These are phyloP conservation scores for Hyaloperonospora brassicae DNA, from an alignment of 352 stramenopile genomes.

Conservation along the genomic window DNA sequence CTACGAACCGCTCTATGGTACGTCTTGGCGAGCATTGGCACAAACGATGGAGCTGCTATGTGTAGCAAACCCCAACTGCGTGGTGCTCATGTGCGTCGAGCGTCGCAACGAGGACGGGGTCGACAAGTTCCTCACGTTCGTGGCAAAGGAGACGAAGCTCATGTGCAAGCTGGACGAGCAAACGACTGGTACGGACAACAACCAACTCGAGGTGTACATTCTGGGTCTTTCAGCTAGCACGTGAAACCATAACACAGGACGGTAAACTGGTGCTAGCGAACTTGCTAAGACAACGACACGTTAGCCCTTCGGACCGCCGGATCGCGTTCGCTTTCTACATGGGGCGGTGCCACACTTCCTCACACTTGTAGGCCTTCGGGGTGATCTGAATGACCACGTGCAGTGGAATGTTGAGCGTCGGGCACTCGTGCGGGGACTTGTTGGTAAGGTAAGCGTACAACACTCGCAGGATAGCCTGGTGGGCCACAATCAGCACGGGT, in stretches of 20 bases:
- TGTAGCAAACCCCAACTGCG: constrained; percentile 34
- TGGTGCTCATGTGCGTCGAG: constrained; percentile 77
- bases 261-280: not conserved
- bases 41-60: constrained; percentile 84
- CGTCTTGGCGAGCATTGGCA: constrained; percentile 81
- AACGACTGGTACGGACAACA: constrained; percentile 41
- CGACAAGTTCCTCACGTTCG: constrained; percentile 68
- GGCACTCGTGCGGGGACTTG: constrained; percentile 86
- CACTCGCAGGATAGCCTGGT: constrained; percentile 93
- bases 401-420: constrained; percentile 88
- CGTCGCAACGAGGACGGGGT: constrained; percentile 74
- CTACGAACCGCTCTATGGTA: constrained; percentile 91
- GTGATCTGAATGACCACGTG: constrained; percentile 95
- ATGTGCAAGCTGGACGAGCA: constrained; percentile 37
- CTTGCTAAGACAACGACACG: not conserved
- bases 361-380: constrained; percentile 90
- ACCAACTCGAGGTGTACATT: constrained; percentile 66
- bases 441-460: constrained; percentile 96
- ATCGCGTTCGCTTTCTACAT: constrained; percentile 41
- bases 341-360: constrained; percentile 89
- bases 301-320: constrained; percentile 6
- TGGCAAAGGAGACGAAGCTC: constrained; percentile 40
- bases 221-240: constrained; percentile 23
- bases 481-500: constrained; percentile 88
- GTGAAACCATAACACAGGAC: constrained; percentile 1